Evolutionary conservation across 768 basidiomycete species (phyloP).

Genomic region (Pulveroboletus ravenelii): DNA sequence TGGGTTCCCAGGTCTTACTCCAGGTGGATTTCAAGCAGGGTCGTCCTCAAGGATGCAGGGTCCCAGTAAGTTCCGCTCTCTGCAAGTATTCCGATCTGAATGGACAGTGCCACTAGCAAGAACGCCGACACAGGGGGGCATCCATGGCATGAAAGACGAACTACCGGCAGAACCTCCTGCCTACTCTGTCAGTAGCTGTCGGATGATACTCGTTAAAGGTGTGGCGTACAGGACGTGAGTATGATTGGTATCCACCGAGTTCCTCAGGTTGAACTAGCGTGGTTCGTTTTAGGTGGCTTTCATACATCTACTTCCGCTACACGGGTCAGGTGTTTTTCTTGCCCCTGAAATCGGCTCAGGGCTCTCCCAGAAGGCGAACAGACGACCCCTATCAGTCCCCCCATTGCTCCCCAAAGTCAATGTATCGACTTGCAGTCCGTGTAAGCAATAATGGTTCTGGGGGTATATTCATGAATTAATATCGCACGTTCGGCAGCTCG

Average conservation of each 20-base stretch:
- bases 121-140: background rate
- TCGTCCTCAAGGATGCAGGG: conserved; percentile 2
- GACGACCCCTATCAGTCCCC: background rate
- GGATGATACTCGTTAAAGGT: conserved; percentile 27
- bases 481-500: conserved; percentile 13
- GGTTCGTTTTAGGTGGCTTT: conserved; percentile 17
- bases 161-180: conserved; percentile 11
- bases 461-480: background rate
- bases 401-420: conserved; percentile 34
- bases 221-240: conserved; percentile 28
- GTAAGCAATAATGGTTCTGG: conserved; percentile 12
- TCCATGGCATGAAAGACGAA: background rate
- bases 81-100: background rate
- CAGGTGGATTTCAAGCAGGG: background rate
- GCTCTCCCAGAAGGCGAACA: background rate
- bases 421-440: conserved; percentile 32
- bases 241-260: background rate
- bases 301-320: conserved; percentile 30
- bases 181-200: conserved; percentile 19
- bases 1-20: background rate
- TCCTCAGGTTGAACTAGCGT: background rate
- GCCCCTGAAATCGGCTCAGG: conserved; percentile 19
- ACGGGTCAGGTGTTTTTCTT: conserved; percentile 27
- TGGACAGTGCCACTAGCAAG: background rate
- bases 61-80: conserved; percentile 5